Conservation (phyloP, 352 stramenopile species). For the Phytophthora syringae region DNA sequence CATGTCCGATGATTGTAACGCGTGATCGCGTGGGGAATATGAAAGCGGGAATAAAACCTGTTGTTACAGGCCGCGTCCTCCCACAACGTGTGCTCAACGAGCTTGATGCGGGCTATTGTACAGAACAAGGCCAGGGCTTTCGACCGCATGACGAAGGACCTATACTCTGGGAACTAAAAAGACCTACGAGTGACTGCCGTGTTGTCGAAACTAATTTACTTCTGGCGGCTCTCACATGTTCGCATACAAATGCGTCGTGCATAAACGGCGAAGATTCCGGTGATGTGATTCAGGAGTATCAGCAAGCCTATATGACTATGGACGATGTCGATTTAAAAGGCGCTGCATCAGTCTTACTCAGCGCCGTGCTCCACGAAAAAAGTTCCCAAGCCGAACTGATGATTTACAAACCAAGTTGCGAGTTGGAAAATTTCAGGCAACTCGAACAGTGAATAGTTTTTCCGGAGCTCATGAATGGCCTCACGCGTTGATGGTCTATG, state of each 20-base stretch:
- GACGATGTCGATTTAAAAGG: conserved; percentile 1
- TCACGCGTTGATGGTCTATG: background rate
- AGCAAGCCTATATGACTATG: conserved; percentile 10
- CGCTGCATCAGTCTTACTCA: background rate
- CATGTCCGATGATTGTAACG: conserved; percentile 2
- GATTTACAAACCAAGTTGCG: background rate
- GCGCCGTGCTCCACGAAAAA: background rate
- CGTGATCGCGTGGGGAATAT: background rate
- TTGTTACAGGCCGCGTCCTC: background rate
- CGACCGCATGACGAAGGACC: conserved; percentile 1
- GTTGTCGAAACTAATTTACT: conserved; percentile 6
- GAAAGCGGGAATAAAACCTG: background rate
- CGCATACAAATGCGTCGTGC: conserved; percentile 5
- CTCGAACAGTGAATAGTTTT: background rate
- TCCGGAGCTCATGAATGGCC: background rate
- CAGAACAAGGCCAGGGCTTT: background rate
- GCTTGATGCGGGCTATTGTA: conserved; percentile 2
- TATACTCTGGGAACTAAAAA: conserved; percentile 5
- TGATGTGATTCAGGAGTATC: conserved; percentile 12
- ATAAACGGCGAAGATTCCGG: conserved; percentile 10
- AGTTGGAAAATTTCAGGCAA: background rate
- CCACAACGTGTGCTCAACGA: background rate
- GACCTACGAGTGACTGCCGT: no score
- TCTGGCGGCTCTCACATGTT: conserved; percentile 1
- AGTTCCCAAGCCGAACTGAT: background rate